phyloP scores from a whole-genome alignment of 2,329 filamentous ascomycete species.

The Talaromyces sp. region DNA sequence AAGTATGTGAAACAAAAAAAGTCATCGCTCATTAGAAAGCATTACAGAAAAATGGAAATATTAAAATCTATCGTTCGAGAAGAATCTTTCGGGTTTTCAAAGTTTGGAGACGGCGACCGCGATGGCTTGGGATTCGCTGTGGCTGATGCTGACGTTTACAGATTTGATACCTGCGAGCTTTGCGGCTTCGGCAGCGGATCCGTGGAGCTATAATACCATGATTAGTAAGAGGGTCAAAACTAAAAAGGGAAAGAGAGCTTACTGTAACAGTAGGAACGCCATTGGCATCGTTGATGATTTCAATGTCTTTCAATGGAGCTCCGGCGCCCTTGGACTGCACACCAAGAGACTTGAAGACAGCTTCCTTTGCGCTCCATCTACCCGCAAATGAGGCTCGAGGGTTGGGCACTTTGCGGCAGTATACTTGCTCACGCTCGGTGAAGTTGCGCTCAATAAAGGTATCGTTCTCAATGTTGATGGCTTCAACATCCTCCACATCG shows the following conservation, averaged over 20 bases:
- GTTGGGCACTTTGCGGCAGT: slow-evolving; percentile 76
- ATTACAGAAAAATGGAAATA: background rate
- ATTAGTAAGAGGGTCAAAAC: background rate
- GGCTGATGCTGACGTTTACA: slow-evolving; percentile 91
- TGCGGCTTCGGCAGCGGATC: slow-evolving; percentile 79
- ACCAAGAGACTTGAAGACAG: slow-evolving; percentile 95
- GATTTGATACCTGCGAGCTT: slow-evolving; percentile 82
- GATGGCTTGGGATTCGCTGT: slow-evolving; percentile 90
- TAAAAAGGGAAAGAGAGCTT: slow-evolving; percentile 47
- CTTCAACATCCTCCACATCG: slow-evolving; percentile 83
- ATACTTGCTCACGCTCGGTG: slow-evolving; percentile 76
- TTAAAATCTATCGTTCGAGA: slow-evolving; percentile 7
- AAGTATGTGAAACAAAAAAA: slow-evolving; percentile 4
- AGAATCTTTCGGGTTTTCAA: background rate
- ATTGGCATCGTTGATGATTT: slow-evolving; percentile 76
- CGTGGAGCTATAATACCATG: slow-evolving; percentile 77
- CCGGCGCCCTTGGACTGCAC: slow-evolving; percentile 84
- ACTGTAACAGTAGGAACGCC: slow-evolving; percentile 84
- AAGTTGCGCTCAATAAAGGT: slow-evolving; percentile 96
- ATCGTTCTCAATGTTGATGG: slow-evolving; percentile 89
- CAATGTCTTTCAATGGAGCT: slow-evolving; percentile 89
- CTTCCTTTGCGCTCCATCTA: slow-evolving; percentile 95
- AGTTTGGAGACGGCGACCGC: slow-evolving; percentile 86
- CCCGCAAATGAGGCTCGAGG: slow-evolving; percentile 91
- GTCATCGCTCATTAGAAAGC: slow-evolving; percentile 21